Conservation (phyloP, 2,329 filamentous ascomycete genomes). For the Verticillium klebahnii region DNA sequence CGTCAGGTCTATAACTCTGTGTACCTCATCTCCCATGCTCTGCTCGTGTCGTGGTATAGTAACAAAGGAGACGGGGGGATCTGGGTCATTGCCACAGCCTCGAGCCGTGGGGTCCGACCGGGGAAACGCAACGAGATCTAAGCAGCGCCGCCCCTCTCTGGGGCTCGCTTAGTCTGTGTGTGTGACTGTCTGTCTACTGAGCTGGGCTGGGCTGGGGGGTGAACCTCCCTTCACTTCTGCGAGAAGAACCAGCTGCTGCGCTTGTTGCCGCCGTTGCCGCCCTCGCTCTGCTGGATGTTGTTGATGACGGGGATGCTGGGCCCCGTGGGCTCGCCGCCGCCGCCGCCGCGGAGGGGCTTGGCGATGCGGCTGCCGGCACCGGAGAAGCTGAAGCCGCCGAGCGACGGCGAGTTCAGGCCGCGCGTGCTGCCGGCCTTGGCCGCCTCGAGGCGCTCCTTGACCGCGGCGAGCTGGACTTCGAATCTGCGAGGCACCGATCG, state of each 20-base stretch:
- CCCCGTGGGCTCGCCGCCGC: conserved; percentile 35
- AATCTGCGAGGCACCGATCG: conserved; percentile 55
- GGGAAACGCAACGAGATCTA: not conserved
- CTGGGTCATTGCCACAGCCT: not conserved
- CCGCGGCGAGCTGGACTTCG: conserved; percentile 91
- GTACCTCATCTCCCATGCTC: not conserved
- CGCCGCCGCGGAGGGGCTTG: conserved; percentile 63
- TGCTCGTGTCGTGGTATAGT: not conserved
- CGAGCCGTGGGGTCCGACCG: not conserved
- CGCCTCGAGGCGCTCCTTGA: conserved; percentile 95
- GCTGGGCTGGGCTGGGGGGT: not conserved
- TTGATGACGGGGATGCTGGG: conserved; percentile 51
- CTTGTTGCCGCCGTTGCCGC: conserved; percentile 45
- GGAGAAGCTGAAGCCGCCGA: conserved; percentile 67
- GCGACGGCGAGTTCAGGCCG: conserved; percentile 63
- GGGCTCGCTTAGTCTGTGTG: not conserved
- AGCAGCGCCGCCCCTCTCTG: not conserved
- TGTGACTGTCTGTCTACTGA: not conserved
- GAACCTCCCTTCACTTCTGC: conserved; percentile 44
- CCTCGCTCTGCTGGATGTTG: conserved; percentile 55
- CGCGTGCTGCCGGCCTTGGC: conserved; percentile 90
- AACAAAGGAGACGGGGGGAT: not conserved
- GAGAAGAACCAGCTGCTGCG: conserved; percentile 69
- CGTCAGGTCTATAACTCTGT: not conserved
- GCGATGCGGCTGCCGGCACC: conserved; percentile 62